Evolutionary conservation across 305 asterid genomes (phyloP).

Genomic region (Fraxinus latifolia): DNA sequence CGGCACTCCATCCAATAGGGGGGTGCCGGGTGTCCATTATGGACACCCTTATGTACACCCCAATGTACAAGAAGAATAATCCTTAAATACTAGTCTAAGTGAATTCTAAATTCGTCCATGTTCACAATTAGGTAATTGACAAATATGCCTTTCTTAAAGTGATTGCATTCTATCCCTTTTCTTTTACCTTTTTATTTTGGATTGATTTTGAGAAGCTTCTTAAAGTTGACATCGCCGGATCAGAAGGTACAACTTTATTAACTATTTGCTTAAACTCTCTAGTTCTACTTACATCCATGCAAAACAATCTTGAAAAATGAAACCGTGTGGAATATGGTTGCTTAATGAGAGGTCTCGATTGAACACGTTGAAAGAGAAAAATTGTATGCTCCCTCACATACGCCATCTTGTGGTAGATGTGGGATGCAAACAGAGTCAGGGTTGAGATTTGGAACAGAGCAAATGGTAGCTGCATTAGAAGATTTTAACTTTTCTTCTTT

Average conservation of each 20-base stretch:
- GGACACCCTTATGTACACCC: too few species aligned
- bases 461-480: background rate
- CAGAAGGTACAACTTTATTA: slow-evolving; percentile 47
- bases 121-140: background rate
- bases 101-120: background rate
- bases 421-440: slow-evolving; percentile 37
- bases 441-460: background rate
- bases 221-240: slow-evolving; percentile 38
- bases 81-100: background rate
- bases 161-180: background rate
- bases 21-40: too few species aligned
- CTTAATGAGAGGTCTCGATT: slow-evolving; percentile 60
- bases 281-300: background rate
- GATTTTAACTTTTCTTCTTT: background rate
- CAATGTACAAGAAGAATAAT: too few species aligned
- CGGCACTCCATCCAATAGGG: too few species aligned
- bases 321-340: background rate
- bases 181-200: background rate
- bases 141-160: background rate
- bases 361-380: slow-evolving; percentile 79
- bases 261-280: background rate
- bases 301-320: background rate
- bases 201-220: background rate
- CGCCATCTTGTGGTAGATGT: slow-evolving; percentile 86
- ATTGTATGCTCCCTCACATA: slow-evolving; percentile 83